Evolutionary conservation across 1,284 basidiomycete genomes (phyloP).

Genomic region (Fomitopsis palustris): DNA sequence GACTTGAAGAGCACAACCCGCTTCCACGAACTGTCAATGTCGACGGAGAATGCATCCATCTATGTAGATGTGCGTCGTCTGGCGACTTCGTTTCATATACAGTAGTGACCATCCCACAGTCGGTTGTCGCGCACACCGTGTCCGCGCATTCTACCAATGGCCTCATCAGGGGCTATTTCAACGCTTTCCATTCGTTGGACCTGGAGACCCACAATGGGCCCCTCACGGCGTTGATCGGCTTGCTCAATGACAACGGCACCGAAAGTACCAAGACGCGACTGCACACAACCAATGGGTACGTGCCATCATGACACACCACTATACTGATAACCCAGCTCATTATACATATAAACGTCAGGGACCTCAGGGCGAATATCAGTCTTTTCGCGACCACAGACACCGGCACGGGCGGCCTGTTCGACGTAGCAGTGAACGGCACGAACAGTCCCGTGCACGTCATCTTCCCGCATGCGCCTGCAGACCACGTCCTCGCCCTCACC

Average conservation of each 20-base stretch:
- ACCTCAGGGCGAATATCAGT: slow-evolving; percentile 25
- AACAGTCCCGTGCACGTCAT: slow-evolving; percentile 29
- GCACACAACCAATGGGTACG: slow-evolving; percentile 38
- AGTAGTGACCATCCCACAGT: slow-evolving; percentile 20
- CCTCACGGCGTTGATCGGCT: slow-evolving; percentile 32
- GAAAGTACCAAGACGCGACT: slow-evolving; percentile 23
- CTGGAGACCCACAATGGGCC: slow-evolving; percentile 33
- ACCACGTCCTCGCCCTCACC: slow-evolving; percentile 31
- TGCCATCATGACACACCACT: background rate
- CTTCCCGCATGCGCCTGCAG: slow-evolving; percentile 33
- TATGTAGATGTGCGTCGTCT: slow-evolving; percentile 12
- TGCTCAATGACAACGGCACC: slow-evolving; percentile 27
- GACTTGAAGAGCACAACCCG: slow-evolving; percentile 12
- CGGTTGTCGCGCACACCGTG: slow-evolving; percentile 27
- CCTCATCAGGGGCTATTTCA: background rate
- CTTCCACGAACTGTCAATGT: slow-evolving; percentile 15
- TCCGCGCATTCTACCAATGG: background rate
- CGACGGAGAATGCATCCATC: slow-evolving; percentile 17
- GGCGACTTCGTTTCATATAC: background rate
- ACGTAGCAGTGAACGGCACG: slow-evolving; percentile 21
- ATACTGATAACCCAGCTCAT: background rate
- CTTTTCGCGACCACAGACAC: slow-evolving; percentile 23
- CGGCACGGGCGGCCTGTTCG: slow-evolving; percentile 28
- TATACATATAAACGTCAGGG: slow-evolving; percentile 16
- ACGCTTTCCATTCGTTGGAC: background rate